Percentiles rank a stretch among this genome's conserved stretches.
These are phyloP conservation scores for Sugiyamaella qingdaonensis DNA, from an alignment of 805 yeast genomes.

Conservation along the genomic window DNA sequence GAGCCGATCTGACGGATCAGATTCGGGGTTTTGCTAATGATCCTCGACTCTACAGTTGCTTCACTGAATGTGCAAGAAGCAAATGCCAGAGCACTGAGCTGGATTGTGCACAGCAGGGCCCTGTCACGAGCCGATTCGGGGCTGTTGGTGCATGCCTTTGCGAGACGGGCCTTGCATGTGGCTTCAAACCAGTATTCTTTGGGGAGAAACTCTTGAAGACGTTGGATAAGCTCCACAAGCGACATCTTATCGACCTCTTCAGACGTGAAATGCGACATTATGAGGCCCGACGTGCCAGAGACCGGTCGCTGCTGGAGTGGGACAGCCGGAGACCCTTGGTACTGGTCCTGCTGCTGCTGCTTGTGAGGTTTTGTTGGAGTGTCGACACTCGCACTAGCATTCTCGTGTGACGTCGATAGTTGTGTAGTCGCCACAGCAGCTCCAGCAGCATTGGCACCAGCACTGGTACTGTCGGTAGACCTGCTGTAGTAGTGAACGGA, in stretches of 20 bases:
- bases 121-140: constrained; percentile 37
- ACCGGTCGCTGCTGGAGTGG: background rate
- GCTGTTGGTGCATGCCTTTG: constrained; percentile 56
- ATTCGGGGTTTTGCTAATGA: constrained; percentile 71
- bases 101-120: constrained; percentile 54
- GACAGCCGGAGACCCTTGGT: no score
- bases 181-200: constrained; percentile 60
- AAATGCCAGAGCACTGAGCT: constrained; percentile 64
- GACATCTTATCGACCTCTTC: constrained; percentile 51
- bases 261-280: constrained; percentile 47
- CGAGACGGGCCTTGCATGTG: constrained; percentile 54
- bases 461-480: background rate
- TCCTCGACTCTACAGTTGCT: constrained; percentile 55
- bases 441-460: background rate
- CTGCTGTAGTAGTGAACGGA: constrained; percentile 27
- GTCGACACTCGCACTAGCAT: background rate
- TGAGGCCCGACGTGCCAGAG: constrained; percentile 40
- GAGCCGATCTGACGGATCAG: constrained; percentile 66
- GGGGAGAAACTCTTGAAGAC: constrained; percentile 40
- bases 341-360: background rate
- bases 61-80: constrained; percentile 54
- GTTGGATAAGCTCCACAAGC: constrained; percentile 20
- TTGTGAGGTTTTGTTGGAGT: background rate
- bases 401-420: background rate
- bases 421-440: background rate